Evolutionary conservation across 805 yeast genomes (phyloP).

Genomic region (Debaryomyces prosopidis): DNA sequence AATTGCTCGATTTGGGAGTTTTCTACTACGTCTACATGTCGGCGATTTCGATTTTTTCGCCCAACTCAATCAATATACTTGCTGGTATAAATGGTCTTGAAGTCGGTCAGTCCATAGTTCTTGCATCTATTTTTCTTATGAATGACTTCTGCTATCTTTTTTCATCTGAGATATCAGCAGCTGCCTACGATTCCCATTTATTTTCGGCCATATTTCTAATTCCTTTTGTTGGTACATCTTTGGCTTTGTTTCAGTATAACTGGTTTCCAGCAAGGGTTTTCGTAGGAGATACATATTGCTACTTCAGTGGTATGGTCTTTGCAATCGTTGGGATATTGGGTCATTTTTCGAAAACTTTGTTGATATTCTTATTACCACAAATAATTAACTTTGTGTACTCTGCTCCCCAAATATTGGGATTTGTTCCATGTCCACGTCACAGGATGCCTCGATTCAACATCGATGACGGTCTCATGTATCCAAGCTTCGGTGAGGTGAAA

Average conservation of each 20-base stretch:
- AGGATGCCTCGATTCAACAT: slow-evolving; percentile 78
- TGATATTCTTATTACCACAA: slow-evolving; percentile 87
- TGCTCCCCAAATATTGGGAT: slow-evolving; percentile 83
- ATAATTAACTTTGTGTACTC: slow-evolving; percentile 87
- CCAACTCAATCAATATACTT: slow-evolving; percentile 90
- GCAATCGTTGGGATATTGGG: slow-evolving; percentile 96
- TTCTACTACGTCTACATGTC: slow-evolving; percentile 90
- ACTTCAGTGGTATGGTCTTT: slow-evolving; percentile 97
- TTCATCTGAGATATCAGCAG: slow-evolving; percentile 36
- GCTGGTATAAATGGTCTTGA: slow-evolving; percentile 98
- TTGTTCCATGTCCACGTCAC: slow-evolving; percentile 95
- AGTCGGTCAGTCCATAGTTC: slow-evolving; percentile 88
- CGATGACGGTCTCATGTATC: slow-evolving; percentile 70
- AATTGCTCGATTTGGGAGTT: slow-evolving; percentile 70
- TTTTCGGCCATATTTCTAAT: slow-evolving; percentile 76
- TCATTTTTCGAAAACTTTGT: slow-evolving; percentile 90
- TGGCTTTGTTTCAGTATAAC: slow-evolving; percentile 74
- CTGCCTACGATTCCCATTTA: slow-evolving; percentile 77
- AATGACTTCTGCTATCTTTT: slow-evolving; percentile 76
- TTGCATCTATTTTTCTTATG: slow-evolving; percentile 66
- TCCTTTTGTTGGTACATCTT: slow-evolving; percentile 84
- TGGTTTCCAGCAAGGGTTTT: slow-evolving; percentile 92
- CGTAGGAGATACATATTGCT: slow-evolving; percentile 98
- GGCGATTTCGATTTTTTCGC: slow-evolving; percentile 87
- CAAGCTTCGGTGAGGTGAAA: slow-evolving; percentile 44